Percentiles rank a stretch among this genome's conserved stretches.
Evolutionary conservation across 257 asterid genomes (phyloP).

Genomic region (Salvia splendens): DNA sequence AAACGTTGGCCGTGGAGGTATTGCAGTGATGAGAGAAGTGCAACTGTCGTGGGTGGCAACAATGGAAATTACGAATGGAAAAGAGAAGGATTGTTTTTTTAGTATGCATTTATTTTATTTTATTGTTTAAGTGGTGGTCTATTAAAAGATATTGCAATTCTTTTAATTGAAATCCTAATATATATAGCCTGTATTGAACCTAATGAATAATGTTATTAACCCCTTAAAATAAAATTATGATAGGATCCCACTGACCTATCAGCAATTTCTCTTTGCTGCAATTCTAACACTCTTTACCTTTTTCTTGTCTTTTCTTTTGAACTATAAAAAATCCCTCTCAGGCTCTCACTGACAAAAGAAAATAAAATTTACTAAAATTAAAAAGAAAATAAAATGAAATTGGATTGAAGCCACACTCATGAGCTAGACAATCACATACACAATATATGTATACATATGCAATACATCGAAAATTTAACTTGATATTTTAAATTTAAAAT

Average conservation of each 20-base stretch:
- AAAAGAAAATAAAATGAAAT: conserved; percentile 17
- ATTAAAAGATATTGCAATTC: too few relatives aligned
- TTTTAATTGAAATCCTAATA: too few relatives aligned
- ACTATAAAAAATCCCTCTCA: conserved; percentile 30
- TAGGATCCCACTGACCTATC: neutral
- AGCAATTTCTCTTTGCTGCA: neutral
- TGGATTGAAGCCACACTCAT: conserved; percentile 28
- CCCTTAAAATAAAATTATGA: neutral
- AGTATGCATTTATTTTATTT: too few relatives aligned
- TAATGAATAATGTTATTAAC: neutral
- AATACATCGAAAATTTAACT: conserved; percentile 31
- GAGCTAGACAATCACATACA: neutral
- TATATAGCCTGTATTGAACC: too few relatives aligned
- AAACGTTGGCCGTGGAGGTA: too few relatives aligned
- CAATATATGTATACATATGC: conserved; percentile 3
- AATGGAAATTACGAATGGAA: too few relatives aligned
- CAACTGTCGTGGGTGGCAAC: too few relatives aligned
- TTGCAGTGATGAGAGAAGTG: too few relatives aligned
- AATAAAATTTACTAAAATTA: conserved; percentile 22
- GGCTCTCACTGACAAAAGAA: conserved; percentile 35
- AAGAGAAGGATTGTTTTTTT: too few relatives aligned
- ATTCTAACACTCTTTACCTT: neutral
- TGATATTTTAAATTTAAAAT: neutral
- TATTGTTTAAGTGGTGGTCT: too few relatives aligned
- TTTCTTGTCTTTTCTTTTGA: conserved; percentile 36